Evolutionary conservation across 1,139 yeast genomes (phyloP), one percentile per base, ranked within the genome.

Genomic region (Geotrichum phurueaensis): DNA sequence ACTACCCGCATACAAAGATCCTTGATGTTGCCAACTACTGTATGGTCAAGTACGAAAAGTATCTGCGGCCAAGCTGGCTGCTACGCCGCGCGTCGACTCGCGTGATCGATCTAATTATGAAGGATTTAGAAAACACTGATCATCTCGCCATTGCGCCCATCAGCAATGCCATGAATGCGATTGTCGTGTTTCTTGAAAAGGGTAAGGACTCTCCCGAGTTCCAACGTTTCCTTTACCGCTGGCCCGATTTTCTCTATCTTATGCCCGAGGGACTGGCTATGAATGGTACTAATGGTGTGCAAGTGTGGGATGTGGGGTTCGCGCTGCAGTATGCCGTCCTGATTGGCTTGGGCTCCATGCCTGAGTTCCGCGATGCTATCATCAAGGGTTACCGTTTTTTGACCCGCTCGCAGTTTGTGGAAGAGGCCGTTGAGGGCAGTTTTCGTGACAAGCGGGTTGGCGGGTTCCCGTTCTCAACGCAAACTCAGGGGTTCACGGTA

Each of bases 251-350:
- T 49, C 70, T 90, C 60, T 92, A 89, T 74, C 87, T 87, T 75
- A 95, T 97, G 0, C 87, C 94, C 0, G 89, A 87, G 70, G 99
- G 99, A 2, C 81, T 94, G 85, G 84, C 94, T 3, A 87, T 89
- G 61, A 89, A 89, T 89, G 99, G 99, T 10, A 95, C 99, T 0
- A 95, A 95, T 73, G 99, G 99, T 33, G 91, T 90, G 0, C 99
- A 95, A 73, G 92, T 88, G 0, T 95, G 99, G 99, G 99, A 95
- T 73, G 86, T 86, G 23, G 92, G 97, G 0, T 94, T 95, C 74
- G 87, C 89, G 67, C 78, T 94, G 36, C 99, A 95, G 70, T 90
- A 90, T 69, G 81, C 84, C 65, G 85, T 89, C 63, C 78, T 83
- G 70, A 89, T 96, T 0, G 97, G 96, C 0, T 74, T 94, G 39